Conservation (phyloP, 768 basidiomycete genomes). For the Leccinum obscurum region DNA sequence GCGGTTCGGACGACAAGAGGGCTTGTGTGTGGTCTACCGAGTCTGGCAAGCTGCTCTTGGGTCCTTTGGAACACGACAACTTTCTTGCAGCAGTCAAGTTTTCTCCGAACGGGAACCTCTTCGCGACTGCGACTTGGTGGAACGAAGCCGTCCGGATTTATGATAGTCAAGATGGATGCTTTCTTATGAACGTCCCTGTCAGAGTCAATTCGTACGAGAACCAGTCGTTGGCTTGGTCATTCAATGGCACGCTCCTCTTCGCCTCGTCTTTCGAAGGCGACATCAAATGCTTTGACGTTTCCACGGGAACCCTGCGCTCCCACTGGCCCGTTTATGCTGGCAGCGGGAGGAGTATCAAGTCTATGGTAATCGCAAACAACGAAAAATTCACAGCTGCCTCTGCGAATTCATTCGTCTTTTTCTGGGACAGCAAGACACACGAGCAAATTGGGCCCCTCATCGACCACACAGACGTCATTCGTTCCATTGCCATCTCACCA, state of each 20-base stretch:
- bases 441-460: slow-evolving; percentile 9
- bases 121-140: slow-evolving; percentile 19
- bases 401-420: slow-evolving; percentile 2
- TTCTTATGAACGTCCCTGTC: slow-evolving; percentile 11
- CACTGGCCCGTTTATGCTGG: neutral
- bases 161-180: slow-evolving; percentile 2
- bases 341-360: neutral
- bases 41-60: slow-evolving; percentile 9
- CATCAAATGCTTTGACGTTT: slow-evolving; percentile 8
- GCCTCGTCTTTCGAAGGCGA: slow-evolving; percentile 12
- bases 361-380: slow-evolving; percentile 11
- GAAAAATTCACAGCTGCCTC: slow-evolving; percentile 11
- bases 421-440: slow-evolving; percentile 11
- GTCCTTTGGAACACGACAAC: slow-evolving; percentile 10
- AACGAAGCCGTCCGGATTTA: slow-evolving; percentile 15
- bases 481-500: slow-evolving; percentile 12
- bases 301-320: slow-evolving; percentile 1
- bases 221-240: slow-evolving; percentile 14
- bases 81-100: slow-evolving; percentile 12
- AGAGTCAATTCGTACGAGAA: slow-evolving; percentile 13
- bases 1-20: slow-evolving; percentile 14
- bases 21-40: slow-evolving; percentile 13
- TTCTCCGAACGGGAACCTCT: slow-evolving; percentile 10
- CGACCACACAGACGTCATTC: slow-evolving; percentile 2
- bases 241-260: slow-evolving; percentile 1